Evolutionary conservation across 805 yeast species (phyloP).

Genomic region (Spathaspora arborariae): DNA sequence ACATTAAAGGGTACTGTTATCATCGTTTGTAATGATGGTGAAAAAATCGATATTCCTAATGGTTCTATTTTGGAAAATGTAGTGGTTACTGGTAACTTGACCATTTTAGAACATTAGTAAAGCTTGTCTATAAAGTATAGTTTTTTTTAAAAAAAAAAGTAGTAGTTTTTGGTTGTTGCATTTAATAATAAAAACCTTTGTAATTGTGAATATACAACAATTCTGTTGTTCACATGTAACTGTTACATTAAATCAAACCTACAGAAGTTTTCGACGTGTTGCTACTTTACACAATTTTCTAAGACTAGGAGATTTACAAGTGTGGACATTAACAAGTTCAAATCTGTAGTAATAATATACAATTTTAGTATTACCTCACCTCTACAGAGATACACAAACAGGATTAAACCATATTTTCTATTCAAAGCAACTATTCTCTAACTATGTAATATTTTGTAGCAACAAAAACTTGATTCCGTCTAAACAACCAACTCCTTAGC

Average conservation of each 20-base stretch:
- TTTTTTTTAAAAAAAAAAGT: not conserved
- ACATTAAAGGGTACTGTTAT: conserved; percentile 95
- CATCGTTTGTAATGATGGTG: conserved; percentile 95
- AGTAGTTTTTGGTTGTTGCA: not conserved
- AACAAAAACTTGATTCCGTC: not conserved
- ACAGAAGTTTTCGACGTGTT: no score
- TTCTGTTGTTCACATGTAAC: no score
- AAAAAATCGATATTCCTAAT: conserved; percentile 94
- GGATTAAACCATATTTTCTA: not conserved
- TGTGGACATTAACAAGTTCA: no score
- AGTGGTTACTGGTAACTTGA: conserved; percentile 93
- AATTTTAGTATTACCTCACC: no score
- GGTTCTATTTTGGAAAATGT: conserved; percentile 94
- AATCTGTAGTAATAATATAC: no score
- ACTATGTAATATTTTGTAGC: not conserved
- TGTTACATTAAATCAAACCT: no score
- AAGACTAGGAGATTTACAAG: no score
- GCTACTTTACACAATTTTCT: no score
- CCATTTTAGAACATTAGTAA: conserved; percentile 80
- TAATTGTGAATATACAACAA: not conserved
- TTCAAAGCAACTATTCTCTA: not conserved
- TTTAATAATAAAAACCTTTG: not conserved
- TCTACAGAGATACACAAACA: no score
- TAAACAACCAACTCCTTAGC: conserved; percentile 16
- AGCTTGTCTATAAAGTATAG: not conserved